Percentiles rank a stretch among this genome's conserved stretches.
Conservation (phyloP, 352 stramenopile genomes). For the Phytophthora litchii region DNA sequence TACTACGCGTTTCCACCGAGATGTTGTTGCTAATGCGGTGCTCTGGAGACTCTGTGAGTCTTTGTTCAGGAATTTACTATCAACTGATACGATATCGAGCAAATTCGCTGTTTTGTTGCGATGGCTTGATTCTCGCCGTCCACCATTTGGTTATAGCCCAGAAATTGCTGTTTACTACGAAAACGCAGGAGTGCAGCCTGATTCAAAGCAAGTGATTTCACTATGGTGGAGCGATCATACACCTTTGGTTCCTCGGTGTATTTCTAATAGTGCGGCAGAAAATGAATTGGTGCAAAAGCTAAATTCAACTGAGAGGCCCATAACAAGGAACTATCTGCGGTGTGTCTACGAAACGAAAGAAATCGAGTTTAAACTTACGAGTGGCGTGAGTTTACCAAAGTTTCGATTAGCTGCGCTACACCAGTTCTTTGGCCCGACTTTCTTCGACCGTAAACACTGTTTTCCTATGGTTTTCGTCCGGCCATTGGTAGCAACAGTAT, state of each 20-base stretch:
- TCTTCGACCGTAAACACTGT: slow-evolving; percentile 36
- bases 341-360: slow-evolving; percentile 42
- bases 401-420: slow-evolving; percentile 48
- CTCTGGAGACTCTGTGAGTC: slow-evolving; percentile 42
- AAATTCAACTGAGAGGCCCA: background rate
- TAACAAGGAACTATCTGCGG: slow-evolving; percentile 23
- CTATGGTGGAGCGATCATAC: slow-evolving; percentile 24
- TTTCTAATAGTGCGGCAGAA: slow-evolving; percentile 7
- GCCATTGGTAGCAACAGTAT: slow-evolving; percentile 31
- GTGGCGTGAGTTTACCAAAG: slow-evolving; percentile 38
- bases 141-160: slow-evolving; percentile 11
- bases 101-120: slow-evolving; percentile 14
- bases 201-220: background rate
- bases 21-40: slow-evolving; percentile 19
- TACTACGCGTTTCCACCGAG: slow-evolving; percentile 4
- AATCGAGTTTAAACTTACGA: slow-evolving; percentile 50
- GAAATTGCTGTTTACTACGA: background rate
- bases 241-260: slow-evolving; percentile 11
- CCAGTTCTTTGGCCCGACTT: slow-evolving; percentile 36
- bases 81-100: slow-evolving; percentile 14
- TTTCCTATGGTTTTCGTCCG: slow-evolving; percentile 37
- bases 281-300: slow-evolving; percentile 1
- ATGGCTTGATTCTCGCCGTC: slow-evolving; percentile 20
- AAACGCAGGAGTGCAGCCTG: background rate
- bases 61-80: slow-evolving; percentile 27